A percentile compares a stretch with the other conserved stretches of the same genome.
Conservation (phyloP, 169 alveolate genomes). For the Eimeria acervulina region DNA sequence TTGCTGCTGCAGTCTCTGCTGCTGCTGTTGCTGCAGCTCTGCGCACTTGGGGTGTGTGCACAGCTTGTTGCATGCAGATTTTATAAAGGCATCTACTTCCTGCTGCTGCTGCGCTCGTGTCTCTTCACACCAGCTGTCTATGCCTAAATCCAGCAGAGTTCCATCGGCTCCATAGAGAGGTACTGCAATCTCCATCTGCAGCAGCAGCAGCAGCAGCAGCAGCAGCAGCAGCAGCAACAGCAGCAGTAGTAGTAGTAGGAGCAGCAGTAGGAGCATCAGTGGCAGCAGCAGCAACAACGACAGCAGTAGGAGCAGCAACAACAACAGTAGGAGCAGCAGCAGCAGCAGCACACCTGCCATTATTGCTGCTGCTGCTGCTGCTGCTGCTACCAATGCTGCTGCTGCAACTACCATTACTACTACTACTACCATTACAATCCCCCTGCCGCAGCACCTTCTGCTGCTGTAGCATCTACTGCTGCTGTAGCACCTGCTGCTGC, state of each 20-base stretch:
- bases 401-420: no score
- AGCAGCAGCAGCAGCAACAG: slow-evolving; percentile 19
- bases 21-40: slow-evolving; percentile 20
- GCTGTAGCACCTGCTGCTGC: not conserved
- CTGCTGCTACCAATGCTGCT: no score
- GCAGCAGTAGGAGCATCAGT: not conserved
- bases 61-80: slow-evolving; percentile 18
- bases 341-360: no score
- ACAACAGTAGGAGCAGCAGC: no score
- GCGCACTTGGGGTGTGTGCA: not conserved
- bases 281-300: no score
- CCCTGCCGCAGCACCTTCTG: no score
- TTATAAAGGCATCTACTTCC: slow-evolving; percentile 1
- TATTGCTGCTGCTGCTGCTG: no score
- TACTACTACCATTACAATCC: no score
- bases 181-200: not conserved
- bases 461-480: no score
- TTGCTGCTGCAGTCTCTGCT: slow-evolving; percentile 15
- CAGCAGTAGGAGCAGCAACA: no score
- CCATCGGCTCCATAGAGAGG: slow-evolving; percentile 23
- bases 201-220: not conserved
- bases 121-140: slow-evolving; percentile 40
- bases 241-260: not conserved
- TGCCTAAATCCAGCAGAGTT: not conserved
- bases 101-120: slow-evolving; percentile 46